phyloP scores from a whole-genome alignment of 2,329 filamentous ascomycete species.

The Incumbomyces lentus region DNA sequence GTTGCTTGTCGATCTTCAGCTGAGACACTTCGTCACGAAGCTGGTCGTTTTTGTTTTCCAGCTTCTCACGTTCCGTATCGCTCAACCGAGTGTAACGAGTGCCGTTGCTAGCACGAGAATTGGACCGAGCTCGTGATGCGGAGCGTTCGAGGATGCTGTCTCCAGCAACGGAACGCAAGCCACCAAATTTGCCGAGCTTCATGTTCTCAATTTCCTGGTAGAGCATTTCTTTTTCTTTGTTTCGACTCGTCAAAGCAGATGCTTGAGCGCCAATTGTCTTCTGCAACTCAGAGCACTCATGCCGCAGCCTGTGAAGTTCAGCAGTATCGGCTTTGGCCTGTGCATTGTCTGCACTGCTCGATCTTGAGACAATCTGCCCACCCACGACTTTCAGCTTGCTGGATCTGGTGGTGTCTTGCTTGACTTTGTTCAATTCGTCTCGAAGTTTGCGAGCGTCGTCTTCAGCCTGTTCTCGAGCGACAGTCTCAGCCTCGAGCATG shows the following conservation, averaged over 20 bases:
- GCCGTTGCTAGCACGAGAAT: slow-evolving; percentile 61
- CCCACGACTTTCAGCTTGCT: slow-evolving; percentile 23
- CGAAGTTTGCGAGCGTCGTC: slow-evolving; percentile 76
- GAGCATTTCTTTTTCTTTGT: slow-evolving; percentile 85
- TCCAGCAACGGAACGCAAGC: slow-evolving; percentile 51
- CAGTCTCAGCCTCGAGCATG: slow-evolving; percentile 81
- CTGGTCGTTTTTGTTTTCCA: slow-evolving; percentile 73
- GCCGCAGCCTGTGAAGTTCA: slow-evolving; percentile 70
- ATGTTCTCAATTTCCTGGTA: slow-evolving; percentile 97
- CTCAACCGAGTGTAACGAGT: slow-evolving; percentile 55
- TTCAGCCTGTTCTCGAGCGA: slow-evolving; percentile 77
- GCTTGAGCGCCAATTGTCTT: slow-evolving; percentile 91
- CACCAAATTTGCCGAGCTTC: slow-evolving; percentile 72
- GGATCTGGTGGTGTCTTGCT: slow-evolving; percentile 30
- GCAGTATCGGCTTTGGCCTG: slow-evolving; percentile 52
- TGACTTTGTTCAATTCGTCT: slow-evolving; percentile 69
- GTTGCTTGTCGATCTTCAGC: slow-evolving; percentile 79
- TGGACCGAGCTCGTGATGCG: slow-evolving; percentile 70
- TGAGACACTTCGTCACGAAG: slow-evolving; percentile 79
- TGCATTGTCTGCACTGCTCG: slow-evolving; percentile 34
- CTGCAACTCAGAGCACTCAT: slow-evolving; percentile 84
- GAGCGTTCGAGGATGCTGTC: slow-evolving; percentile 94
- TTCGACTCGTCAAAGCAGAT: slow-evolving; percentile 92
- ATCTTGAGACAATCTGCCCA: slow-evolving; percentile 30
- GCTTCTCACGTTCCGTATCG: slow-evolving; percentile 72